Conservation (phyloP, 129 eudicot species). For the Silybum marianum region DNA sequence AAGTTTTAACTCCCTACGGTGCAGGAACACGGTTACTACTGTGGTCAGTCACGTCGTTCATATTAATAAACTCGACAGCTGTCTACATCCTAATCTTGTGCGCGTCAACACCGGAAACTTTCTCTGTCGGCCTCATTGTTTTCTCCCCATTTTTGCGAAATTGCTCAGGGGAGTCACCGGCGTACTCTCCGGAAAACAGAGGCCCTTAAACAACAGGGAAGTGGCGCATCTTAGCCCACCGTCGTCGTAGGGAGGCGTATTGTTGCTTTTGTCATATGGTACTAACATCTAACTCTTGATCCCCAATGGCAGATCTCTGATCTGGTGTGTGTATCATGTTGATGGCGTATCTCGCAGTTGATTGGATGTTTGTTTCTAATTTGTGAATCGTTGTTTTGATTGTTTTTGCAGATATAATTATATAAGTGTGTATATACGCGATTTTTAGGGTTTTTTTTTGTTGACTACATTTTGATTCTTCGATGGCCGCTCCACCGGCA, state of each 20-base stretch:
- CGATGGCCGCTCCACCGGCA: slow-evolving; percentile 86
- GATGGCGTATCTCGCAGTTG: neutral
- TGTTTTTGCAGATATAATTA: slow-evolving; percentile 24
- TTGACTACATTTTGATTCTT: slow-evolving; percentile 25
- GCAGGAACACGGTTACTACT: neutral
- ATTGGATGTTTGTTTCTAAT: slow-evolving; percentile 15
- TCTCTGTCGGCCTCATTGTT: slow-evolving; percentile 19
- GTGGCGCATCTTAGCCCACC: slow-evolving; percentile 34
- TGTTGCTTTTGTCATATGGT: slow-evolving; percentile 1
- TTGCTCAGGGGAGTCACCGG: slow-evolving; percentile 19
- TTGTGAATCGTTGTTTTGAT: slow-evolving; percentile 3
- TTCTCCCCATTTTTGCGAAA: slow-evolving; percentile 12
- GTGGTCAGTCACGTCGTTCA: neutral
- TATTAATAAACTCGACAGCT: slow-evolving; percentile 25
- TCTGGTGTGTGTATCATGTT: slow-evolving; percentile 29
- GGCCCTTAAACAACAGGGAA: slow-evolving; percentile 6
- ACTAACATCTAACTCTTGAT: slow-evolving; percentile 12
- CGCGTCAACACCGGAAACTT: slow-evolving; percentile 30
- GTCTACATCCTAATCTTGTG: slow-evolving; percentile 25
- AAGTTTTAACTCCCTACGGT: neutral
- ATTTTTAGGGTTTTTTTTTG: slow-evolving; percentile 25
- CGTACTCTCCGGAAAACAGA: slow-evolving; percentile 16
- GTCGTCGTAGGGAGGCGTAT: slow-evolving; percentile 23
- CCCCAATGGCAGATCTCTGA: slow-evolving; percentile 20
- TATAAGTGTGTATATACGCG: slow-evolving; percentile 18